phyloP scores from a whole-genome alignment of 1,284 basidiomycete species.

The Cystobasidium pallidum region DNA sequence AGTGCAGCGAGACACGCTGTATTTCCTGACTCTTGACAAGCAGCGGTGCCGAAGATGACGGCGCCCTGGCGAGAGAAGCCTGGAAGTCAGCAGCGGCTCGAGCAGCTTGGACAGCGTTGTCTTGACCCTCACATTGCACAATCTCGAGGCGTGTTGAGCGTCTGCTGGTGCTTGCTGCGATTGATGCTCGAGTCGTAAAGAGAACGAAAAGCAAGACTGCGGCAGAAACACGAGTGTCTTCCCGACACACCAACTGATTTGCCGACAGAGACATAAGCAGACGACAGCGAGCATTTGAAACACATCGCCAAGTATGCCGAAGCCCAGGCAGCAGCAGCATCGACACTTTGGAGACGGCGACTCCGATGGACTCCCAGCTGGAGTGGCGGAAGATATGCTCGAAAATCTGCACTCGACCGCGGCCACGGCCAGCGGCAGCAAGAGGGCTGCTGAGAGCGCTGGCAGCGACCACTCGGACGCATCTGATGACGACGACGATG shows the following conservation, averaged over 20 bases:
- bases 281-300: background rate
- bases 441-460: background rate
- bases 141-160: background rate
- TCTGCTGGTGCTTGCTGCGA: too few species aligned
- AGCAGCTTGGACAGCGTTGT: background rate
- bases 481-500: slow-evolving; percentile 31
- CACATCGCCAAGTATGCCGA: background rate
- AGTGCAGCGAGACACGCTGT: slow-evolving; percentile 37
- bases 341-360: slow-evolving; percentile 6
- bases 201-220: slow-evolving; percentile 21
- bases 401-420: background rate
- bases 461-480: slow-evolving; percentile 1
- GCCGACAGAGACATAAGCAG: background rate
- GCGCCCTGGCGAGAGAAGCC: slow-evolving; percentile 7
- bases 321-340: background rate
- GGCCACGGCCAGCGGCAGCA: slow-evolving; percentile 1
- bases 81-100: too few species aligned
- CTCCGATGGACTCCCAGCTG: background rate
- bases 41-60: slow-evolving; percentile 22
- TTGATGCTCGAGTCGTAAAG: background rate
- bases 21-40: slow-evolving; percentile 36
- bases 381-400: slow-evolving; percentile 1
- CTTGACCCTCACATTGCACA: slow-evolving; percentile 1
- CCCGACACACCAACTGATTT: background rate
- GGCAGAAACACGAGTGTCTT: background rate